Conservation (phyloP, 2,329 filamentous ascomycete species). For the Xylaria arbuscula region DNA sequence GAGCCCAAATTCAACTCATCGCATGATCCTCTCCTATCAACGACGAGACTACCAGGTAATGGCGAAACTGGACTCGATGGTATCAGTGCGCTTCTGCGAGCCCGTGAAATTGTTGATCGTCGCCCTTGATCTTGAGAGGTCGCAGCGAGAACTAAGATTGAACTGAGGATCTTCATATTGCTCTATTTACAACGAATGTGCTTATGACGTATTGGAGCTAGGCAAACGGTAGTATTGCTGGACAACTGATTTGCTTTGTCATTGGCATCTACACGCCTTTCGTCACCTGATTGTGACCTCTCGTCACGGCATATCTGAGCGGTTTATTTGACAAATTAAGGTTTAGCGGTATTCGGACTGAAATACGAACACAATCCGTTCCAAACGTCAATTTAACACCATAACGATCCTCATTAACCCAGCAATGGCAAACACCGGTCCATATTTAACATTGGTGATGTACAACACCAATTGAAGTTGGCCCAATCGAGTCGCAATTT, state of each 20-base stretch:
- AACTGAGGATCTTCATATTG: neutral
- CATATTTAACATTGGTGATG: neutral
- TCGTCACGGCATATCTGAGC: neutral
- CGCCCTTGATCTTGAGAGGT: constrained; percentile 41
- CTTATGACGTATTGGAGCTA: neutral
- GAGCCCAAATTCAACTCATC: constrained; percentile 30
- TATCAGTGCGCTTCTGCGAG: constrained; percentile 67
- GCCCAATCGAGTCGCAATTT: neutral
- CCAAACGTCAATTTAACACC: neutral
- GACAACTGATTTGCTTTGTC: too few species aligned
- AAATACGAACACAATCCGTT: neutral
- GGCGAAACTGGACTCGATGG: constrained; percentile 60
- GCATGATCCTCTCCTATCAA: constrained; percentile 32
- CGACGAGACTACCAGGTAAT: constrained; percentile 29
- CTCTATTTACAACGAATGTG: neutral
- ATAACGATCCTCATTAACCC: neutral
- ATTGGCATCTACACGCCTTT: too few species aligned
- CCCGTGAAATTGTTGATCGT: constrained; percentile 69
- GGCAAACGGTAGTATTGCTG: neutral
- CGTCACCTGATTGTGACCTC: too few species aligned
- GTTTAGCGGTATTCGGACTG: neutral
- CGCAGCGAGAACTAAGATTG: neutral
- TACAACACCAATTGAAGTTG: neutral
- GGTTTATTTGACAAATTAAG: neutral
- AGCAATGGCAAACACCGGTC: neutral